Evolutionary conservation across 208 protist genomes (phyloP), one percentile per base, ranked within the genome.

Genomic region (Leishmania lainsoni): DNA sequence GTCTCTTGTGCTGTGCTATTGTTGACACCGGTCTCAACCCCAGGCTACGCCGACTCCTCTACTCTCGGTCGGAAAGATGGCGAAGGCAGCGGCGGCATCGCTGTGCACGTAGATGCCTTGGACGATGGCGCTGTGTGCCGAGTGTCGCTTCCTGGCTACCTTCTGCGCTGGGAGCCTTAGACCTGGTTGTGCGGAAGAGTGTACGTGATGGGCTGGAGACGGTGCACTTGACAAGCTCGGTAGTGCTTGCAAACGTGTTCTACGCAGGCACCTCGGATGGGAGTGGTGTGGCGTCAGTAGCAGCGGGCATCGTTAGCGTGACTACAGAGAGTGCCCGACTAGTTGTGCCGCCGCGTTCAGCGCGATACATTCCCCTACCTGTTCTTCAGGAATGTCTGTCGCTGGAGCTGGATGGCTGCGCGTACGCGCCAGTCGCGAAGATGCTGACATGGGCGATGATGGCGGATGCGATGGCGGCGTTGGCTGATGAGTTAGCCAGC

Each of bases 391-490:
- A 74, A 20, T 45, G 52, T 1, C 56, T 85, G 32, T 42, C 61
- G 26, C 4, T 85, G 0, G 82, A 78, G 77, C 75, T 85, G 32
- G 77, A 66, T 32, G 82, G 82, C 22, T 66, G 77, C 45, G 65
- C 63, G 22, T 81, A 76, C 56, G 22, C 52, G 14, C 48, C 82
- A 39, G 49, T 4, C 26, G 82, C 77, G 42, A 51, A 70, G n/a
- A 51, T 85, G 29, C 32, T 85, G 63, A 85, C 77, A 32, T 85
- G 82, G 82, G 76, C 82, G 16, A 85, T 81, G 78, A 22, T 85
- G 35, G 76, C 77, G 20, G 82, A 85, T n/a, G 82, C 82, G 2
- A 81, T 85, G 77, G 75, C 82, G 42, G 45, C 73, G 56, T 35
- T 81, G 65, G 82, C 58, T 1, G 82, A 85, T 48, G 52, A 81